A percentile compares a stretch with the other conserved stretches of the same genome.
phyloP scores from a whole-genome alignment of 2,329 filamentous ascomycete species.

The Microsporum canis region DNA sequence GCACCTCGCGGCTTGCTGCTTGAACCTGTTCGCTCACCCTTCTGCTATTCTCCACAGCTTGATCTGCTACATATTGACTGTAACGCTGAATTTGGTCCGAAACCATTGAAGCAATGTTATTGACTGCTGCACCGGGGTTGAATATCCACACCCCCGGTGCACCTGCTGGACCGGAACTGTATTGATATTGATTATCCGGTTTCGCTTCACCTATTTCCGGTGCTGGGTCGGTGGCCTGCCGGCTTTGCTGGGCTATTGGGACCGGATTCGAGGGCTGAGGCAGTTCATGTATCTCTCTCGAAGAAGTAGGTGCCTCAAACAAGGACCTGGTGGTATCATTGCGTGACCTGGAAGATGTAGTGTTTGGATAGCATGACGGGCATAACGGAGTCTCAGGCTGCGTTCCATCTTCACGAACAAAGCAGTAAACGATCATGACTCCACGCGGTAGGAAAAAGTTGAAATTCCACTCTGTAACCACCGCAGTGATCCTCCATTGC shows the following conservation, averaged over 20 bases:
- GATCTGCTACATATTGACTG: slow-evolving; percentile 28
- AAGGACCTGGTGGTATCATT: background rate
- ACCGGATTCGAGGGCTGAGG: background rate
- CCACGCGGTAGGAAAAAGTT: slow-evolving; percentile 32
- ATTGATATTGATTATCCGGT: background rate
- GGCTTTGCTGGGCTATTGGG: background rate
- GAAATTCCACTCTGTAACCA: slow-evolving; percentile 35
- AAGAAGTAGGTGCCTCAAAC: background rate
- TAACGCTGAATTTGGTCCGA: slow-evolving; percentile 31
- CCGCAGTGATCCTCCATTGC: slow-evolving; percentile 27
- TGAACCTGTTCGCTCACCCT: slow-evolving; percentile 26
- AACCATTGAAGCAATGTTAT: slow-evolving; percentile 25
- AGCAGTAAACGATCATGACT: slow-evolving; percentile 25
- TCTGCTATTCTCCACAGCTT: slow-evolving; percentile 26
- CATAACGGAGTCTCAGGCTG: slow-evolving; percentile 29
- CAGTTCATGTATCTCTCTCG: background rate
- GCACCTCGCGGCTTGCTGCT: slow-evolving; percentile 28
- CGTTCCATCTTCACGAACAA: slow-evolving; percentile 25
- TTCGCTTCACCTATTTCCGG: background rate
- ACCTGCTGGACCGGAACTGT: background rate
- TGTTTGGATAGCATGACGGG: slow-evolving; percentile 31
- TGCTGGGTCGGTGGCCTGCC: background rate
- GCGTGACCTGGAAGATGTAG: slow-evolving; percentile 18
- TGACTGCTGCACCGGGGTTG: background rate
- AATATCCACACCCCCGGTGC: background rate